A percentile compares a stretch with the other conserved stretches of the same genome.
Evolutionary conservation across 495 filamentous ascomycete genomes (phyloP).

Genomic region (Lasiosphaeris hirsuta): DNA sequence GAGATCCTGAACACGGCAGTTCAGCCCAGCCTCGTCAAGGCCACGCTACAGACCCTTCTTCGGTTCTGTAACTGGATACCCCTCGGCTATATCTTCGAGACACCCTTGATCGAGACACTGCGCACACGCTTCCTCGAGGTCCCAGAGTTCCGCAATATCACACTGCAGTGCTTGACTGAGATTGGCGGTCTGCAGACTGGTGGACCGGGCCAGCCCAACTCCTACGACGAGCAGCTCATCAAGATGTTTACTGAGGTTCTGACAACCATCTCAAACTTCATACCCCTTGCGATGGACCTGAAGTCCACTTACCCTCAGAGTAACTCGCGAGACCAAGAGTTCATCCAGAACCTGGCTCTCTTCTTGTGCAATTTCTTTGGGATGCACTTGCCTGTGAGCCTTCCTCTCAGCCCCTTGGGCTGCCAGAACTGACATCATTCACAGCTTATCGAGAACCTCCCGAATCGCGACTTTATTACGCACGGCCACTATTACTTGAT

Average conservation of each 20-base stretch:
- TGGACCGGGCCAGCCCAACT: constrained; percentile 56
- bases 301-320: constrained; percentile 85
- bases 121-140: constrained; percentile 83
- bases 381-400: constrained; percentile 79
- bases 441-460: constrained; percentile 90
- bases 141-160: constrained; percentile 93
- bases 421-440: constrained; percentile 22
- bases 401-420: background rate
- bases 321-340: constrained; percentile 93
- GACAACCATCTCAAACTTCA: constrained; percentile 82
- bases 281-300: constrained; percentile 82
- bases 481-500: constrained; percentile 98
- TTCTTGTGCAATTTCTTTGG: constrained; percentile 96
- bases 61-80: constrained; percentile 99
- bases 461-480: constrained; percentile 87
- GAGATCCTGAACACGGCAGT: constrained; percentile 87
- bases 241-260: constrained; percentile 97
- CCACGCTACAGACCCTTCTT: constrained; percentile 88
- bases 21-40: constrained; percentile 84
- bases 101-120: constrained; percentile 90
- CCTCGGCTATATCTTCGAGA: constrained; percentile 97
- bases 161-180: constrained; percentile 94
- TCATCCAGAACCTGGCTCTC: constrained; percentile 91
- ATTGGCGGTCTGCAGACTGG: constrained; percentile 87
- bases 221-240: constrained; percentile 89